phyloP scores from a whole-genome alignment of 768 basidiomycete genomes.

The Inosperma sp. region DNA sequence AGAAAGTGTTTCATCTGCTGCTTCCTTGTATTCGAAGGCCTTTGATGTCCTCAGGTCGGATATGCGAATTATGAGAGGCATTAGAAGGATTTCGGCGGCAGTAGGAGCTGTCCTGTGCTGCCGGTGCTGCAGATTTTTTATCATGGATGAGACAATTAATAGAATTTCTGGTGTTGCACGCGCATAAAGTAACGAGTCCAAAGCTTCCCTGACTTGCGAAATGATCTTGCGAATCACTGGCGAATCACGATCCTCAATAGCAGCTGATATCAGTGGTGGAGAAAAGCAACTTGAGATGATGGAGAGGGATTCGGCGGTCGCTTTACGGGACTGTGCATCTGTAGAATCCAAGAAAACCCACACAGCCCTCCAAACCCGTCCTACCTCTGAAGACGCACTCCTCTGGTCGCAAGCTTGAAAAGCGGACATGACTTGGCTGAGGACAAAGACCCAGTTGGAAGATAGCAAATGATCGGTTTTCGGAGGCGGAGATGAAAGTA shows the following conservation, averaged over 20 bases:
- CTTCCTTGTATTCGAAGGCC: constrained; percentile 87
- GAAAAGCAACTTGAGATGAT: constrained; percentile 69
- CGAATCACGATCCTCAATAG: constrained; percentile 45
- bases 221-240: constrained; percentile 63
- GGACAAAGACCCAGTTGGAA: constrained; percentile 73
- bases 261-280: constrained; percentile 50
- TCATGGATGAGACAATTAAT: constrained; percentile 64
- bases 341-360: constrained; percentile 78
- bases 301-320: constrained; percentile 59
- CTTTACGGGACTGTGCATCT: constrained; percentile 55
- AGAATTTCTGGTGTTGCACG: constrained; percentile 77
- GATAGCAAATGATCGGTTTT: constrained; percentile 64
- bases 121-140: constrained; percentile 55
- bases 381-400: constrained; percentile 50
- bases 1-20: constrained; percentile 72
- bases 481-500: constrained; percentile 64
- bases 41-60: constrained; percentile 73
- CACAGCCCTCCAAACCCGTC: constrained; percentile 65
- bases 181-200: constrained; percentile 71
- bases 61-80: constrained; percentile 64
- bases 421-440: constrained; percentile 69
- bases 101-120: constrained; percentile 37
- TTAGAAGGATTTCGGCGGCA: constrained; percentile 65
- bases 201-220: constrained; percentile 55
- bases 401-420: constrained; percentile 49